Percentiles rank a stretch among this genome's conserved stretches.
phyloP scores from a whole-genome alignment of 768 basidiomycete species.

The Paxillus ammoniavirescens region DNA sequence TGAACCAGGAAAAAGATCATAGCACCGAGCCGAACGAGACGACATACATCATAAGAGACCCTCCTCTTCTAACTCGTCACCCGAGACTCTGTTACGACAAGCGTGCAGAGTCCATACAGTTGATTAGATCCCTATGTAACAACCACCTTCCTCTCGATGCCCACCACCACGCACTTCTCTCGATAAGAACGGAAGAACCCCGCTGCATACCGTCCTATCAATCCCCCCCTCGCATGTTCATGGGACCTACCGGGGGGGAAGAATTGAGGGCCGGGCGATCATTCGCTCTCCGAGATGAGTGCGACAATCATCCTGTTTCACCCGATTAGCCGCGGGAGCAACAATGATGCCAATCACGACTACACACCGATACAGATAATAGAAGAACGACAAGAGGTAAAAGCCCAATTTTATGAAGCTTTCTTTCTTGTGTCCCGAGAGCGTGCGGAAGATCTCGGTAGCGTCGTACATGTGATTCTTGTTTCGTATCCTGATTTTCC shows the following conservation, averaged over 20 bases:
- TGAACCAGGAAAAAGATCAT: constrained; percentile 10
- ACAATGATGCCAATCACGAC: not conserved
- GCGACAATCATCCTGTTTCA: constrained; percentile 77
- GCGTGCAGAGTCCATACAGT: constrained; percentile 7
- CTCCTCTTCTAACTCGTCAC: constrained; percentile 1
- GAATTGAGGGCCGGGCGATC: constrained; percentile 2
- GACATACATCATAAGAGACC: constrained; percentile 16
- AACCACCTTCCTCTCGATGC: not conserved
- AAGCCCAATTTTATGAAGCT: constrained; percentile 94
- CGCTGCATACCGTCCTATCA: not conserved
- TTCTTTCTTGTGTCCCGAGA: constrained; percentile 94
- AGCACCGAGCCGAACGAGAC: constrained; percentile 17
- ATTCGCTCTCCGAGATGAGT: constrained; percentile 78
- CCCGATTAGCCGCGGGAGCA: not conserved
- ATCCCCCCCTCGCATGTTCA: not conserved
- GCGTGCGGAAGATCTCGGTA: constrained; percentile 96
- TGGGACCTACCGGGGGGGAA: not conserved
- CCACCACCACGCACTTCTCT: not conserved
- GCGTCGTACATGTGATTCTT: constrained; percentile 99
- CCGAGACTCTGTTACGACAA: constrained; percentile 6
- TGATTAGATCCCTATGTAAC: constrained; percentile 19
- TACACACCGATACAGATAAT: constrained; percentile 84
- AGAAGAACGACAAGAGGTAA: constrained; percentile 90
- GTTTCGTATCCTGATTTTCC: constrained; percentile 67
- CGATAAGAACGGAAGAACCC: not conserved